A percentile compares a stretch with the other conserved stretches of the same genome.
Conservation (phyloP, 805 yeast species). For the Saturnispora galanensis region DNA sequence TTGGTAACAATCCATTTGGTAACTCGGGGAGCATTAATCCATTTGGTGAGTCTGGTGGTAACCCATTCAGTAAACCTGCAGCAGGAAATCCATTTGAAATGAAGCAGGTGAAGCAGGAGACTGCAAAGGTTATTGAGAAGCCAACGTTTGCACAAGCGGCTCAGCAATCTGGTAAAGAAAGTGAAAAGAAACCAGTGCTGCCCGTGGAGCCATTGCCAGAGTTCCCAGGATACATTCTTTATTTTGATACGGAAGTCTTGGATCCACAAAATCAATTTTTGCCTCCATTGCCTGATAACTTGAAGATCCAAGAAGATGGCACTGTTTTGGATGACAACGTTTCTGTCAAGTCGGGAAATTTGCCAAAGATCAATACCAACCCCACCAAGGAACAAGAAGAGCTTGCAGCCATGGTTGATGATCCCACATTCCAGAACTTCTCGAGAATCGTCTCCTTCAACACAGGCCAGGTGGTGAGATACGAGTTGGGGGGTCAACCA, state of each 20-base stretch:
- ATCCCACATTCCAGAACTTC: constrained; percentile 71
- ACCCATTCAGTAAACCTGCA: constrained; percentile 17
- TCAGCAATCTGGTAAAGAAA: not conserved
- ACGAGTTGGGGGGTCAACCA: constrained; percentile 73
- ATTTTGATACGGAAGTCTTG: constrained; percentile 62
- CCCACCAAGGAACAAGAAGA: constrained; percentile 31
- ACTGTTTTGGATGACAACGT: constrained; percentile 9
- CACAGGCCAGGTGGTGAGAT: constrained; percentile 79
- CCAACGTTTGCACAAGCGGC: constrained; percentile 7
- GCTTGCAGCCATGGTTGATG: constrained; percentile 52
- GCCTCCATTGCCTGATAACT: constrained; percentile 36
- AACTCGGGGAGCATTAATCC: constrained; percentile 16
- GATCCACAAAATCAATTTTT: constrained; percentile 36
- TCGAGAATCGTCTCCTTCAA: constrained; percentile 68
- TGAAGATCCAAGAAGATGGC: constrained; percentile 12
- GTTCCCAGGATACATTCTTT: constrained; percentile 59
- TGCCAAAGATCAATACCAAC: constrained; percentile 13
- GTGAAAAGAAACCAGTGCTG: not conserved
- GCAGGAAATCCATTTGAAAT: constrained; percentile 17
- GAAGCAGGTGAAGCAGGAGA: constrained; percentile 5
- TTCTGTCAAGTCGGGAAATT: constrained; percentile 11
- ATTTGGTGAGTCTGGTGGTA: constrained; percentile 23
- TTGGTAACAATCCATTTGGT: not conserved
- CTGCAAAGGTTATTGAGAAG: not conserved
- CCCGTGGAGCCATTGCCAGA: constrained; percentile 28